Base-by-base conservation (phyloP, 73 alveolate species). In the Paramecium sexaurelia region DNA sequence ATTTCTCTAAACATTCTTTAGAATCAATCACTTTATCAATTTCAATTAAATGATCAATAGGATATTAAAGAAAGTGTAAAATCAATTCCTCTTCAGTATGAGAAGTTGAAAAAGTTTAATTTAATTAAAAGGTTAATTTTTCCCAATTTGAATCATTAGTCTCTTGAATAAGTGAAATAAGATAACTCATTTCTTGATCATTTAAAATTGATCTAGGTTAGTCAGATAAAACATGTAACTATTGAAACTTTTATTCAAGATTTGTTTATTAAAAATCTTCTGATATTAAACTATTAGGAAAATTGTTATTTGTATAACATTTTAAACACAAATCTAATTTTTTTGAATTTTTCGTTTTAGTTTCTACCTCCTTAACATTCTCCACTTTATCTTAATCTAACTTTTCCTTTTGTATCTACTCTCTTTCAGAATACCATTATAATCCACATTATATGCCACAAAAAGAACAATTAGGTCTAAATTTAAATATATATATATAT, bases 371-470 rank as follows among this genome's bases (percentile, higher is more conserved):
- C 26, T 61, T 61, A 8, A 26, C 43, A 61, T 61, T 61, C 26
- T 61, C 83, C 26, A 32, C 43, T 61, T 61, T 61, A 29, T 61
- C 91, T 67, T 37, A 1, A 47, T 24, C 57, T 33, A 20, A 51
- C 36, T 88, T 68, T 0, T 37, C 83, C 22, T 51, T 51, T 51
- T 51, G 29, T 5, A 20, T 17, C 29, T 51, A 51, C 67, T 37
- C 45, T 61, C 71, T 88, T 69, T 88, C 26, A 33, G 55, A 27
- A 82, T 68, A 88, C 94, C 94, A 88, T 6, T 39, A 55, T 88
- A 88, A 40, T 5, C 94, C 94, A 69, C 94, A 88, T 43, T n/a
- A 27, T 10, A 88, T 82, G 15, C 94, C 94, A 45, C 94, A 88
- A 68, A 41, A 88, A 37, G 69, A 83, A 40, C 94, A 88, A n/a